A percentile compares a stretch with the other conserved stretches of the same genome.
Conservation (phyloP, 768 basidiomycete genomes). For the Megacollybia marginata region DNA sequence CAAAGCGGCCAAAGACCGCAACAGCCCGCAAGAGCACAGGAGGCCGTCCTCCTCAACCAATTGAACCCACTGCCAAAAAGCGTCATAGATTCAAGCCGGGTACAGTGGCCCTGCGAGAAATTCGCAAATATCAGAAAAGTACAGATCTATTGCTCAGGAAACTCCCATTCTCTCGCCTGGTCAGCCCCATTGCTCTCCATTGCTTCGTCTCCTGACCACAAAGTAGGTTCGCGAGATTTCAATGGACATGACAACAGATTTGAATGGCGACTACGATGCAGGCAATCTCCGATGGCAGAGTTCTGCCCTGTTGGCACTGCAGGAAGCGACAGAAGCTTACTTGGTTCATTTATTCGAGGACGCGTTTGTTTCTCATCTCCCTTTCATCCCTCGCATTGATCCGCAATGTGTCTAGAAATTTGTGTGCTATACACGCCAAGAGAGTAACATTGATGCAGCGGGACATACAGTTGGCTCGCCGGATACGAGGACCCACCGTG, state of each 20-base stretch:
- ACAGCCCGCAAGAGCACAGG: constrained; percentile 88
- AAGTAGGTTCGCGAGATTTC: constrained; percentile 94
- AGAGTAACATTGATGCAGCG: constrained; percentile 97
- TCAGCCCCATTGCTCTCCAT: constrained; percentile 31
- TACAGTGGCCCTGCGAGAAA: constrained; percentile 85
- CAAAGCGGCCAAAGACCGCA: constrained; percentile 36
- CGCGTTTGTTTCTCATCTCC: constrained; percentile 60
- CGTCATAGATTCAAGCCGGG: constrained; percentile 81
- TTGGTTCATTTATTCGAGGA: constrained; percentile 97
- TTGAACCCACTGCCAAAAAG: constrained; percentile 27
- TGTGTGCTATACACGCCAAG: constrained; percentile 97
- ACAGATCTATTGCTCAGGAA: constrained; percentile 85
- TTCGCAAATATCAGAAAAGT: constrained; percentile 89
- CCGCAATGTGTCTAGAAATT: constrained; percentile 47
- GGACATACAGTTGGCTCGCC: constrained; percentile 92
- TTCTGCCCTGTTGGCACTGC: constrained; percentile 86
- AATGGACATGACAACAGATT: constrained; percentile 78
- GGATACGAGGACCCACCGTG: constrained; percentile 84
- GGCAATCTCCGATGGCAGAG: constrained; percentile 86
- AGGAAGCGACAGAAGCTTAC: constrained; percentile 95
- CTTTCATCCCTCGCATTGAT: constrained; percentile 4
- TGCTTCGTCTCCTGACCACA: not conserved
- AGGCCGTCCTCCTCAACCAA: constrained; percentile 40
- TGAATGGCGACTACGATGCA: constrained; percentile 50
- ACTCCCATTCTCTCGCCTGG: constrained; percentile 88